phyloP scores from a whole-genome alignment of 1,139 yeast genomes.

The Suhomyces terraborum region DNA sequence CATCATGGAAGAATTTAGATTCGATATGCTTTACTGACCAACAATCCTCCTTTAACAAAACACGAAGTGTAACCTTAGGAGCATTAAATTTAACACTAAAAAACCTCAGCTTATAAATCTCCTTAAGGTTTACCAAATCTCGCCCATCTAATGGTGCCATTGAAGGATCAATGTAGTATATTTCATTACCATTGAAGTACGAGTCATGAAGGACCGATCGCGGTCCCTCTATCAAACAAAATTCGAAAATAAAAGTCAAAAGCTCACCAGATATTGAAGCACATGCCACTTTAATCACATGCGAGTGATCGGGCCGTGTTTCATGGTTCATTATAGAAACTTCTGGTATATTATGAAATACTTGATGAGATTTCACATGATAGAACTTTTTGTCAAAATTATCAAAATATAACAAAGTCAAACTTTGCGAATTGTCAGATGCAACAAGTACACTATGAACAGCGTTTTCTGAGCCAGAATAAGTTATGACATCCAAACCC shows the following conservation, averaged over 20 bases:
- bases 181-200: conserved; percentile 16
- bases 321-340: conserved; percentile 42
- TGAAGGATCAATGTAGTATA: conserved; percentile 33
- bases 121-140: conserved; percentile 18
- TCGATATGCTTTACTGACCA: conserved; percentile 56
- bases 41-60: conserved; percentile 49
- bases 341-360: conserved; percentile 63
- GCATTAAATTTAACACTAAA: conserved; percentile 25
- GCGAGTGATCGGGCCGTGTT: conserved; percentile 18
- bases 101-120: conserved; percentile 19
- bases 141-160: conserved; percentile 30
- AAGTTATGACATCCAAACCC: conserved; percentile 55
- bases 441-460: conserved; percentile 45
- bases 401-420: conserved; percentile 44
- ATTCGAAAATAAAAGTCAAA: conserved; percentile 39
- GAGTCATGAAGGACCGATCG: conserved; percentile 22
- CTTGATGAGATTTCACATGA: conserved; percentile 40
- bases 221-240: conserved; percentile 33
- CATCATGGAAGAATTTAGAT: conserved; percentile 48
- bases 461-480: conserved; percentile 22
- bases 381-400: conserved; percentile 30
- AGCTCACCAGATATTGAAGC: conserved; percentile 55
- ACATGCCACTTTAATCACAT: conserved; percentile 35
- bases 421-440: conserved; percentile 59
- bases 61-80: conserved; percentile 31